phyloP scores from a whole-genome alignment of 2,329 filamentous ascomycete species.

The Stromatinia cepivora region DNA sequence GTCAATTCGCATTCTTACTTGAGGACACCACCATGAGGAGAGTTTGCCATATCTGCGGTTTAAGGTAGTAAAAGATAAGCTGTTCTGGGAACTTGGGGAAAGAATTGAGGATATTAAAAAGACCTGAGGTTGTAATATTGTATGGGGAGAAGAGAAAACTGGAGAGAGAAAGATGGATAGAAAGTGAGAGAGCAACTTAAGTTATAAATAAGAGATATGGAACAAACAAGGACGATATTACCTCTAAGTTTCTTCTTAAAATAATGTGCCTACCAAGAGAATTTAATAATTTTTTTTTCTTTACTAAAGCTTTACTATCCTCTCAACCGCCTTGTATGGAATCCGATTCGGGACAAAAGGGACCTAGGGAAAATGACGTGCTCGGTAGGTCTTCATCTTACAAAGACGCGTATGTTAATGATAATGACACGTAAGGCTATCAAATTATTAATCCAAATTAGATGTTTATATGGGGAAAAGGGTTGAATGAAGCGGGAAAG shows the following conservation, averaged over 20 bases:
- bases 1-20: slow-evolving; percentile 54
- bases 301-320: slow-evolving; percentile 4
- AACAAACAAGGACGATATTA: background rate
- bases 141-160: slow-evolving; percentile 19
- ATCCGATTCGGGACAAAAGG: slow-evolving; percentile 9
- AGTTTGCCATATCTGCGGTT: slow-evolving; percentile 58
- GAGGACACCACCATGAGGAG: slow-evolving; percentile 87
- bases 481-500: background rate
- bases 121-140: background rate
- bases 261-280: slow-evolving; percentile 9
- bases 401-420: slow-evolving; percentile 19
- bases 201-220: background rate
- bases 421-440: slow-evolving; percentile 14
- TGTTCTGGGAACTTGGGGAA: background rate
- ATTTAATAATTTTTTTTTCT: slow-evolving; percentile 12
- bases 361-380: slow-evolving; percentile 22
- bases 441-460: background rate
- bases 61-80: background rate
- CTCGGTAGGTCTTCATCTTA: slow-evolving; percentile 5
- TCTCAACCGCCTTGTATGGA: slow-evolving; percentile 13
- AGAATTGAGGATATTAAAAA: slow-evolving; percentile 12
- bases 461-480: slow-evolving; percentile 9
- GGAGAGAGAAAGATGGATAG: slow-evolving; percentile 2
- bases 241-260: background rate
- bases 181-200: background rate